These are phyloP conservation scores for Hypoxylon sp. DNA, from an alignment of 2,329 filamentous ascomycete species.

Conservation along the genomic window DNA sequence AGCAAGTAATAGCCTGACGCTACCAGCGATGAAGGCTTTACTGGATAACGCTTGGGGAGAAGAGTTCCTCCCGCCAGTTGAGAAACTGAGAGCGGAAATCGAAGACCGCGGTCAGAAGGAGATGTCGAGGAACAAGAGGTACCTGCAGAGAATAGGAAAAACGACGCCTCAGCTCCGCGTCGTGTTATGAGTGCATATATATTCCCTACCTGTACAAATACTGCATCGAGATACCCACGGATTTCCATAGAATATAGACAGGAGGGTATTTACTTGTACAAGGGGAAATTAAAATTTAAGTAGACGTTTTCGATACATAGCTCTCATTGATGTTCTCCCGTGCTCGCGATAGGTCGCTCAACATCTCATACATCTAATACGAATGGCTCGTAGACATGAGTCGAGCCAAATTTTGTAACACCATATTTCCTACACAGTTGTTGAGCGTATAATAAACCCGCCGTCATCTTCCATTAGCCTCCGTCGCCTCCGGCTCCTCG, in stretches of 20 bases:
- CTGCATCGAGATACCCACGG: constrained; percentile 29
- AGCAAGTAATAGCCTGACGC: constrained; percentile 50
- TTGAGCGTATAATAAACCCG: constrained; percentile 12
- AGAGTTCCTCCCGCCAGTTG: constrained; percentile 53
- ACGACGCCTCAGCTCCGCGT: constrained; percentile 22
- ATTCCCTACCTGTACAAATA: constrained; percentile 21
- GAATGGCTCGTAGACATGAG: constrained; percentile 17
- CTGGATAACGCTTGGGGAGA: constrained; percentile 58
- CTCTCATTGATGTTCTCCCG: constrained; percentile 43
- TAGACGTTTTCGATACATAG: constrained; percentile 34
- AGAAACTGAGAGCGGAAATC: constrained; percentile 50
- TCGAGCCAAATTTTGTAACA: constrained; percentile 24
- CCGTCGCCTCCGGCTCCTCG: constrained; percentile 37
- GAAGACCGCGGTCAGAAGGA: constrained; percentile 39
- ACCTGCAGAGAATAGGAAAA: constrained; percentile 34
- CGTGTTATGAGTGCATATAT: constrained; percentile 23
- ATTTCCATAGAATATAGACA: constrained; percentile 20
- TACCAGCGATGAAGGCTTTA: constrained; percentile 56
- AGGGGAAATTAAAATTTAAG: constrained; percentile 37
- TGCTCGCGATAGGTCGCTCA: constrained; percentile 39
- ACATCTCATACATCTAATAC: constrained; percentile 31
- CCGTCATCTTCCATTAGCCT: constrained; percentile 7
- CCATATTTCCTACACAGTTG: constrained; percentile 31
- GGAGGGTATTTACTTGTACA: constrained; percentile 9
- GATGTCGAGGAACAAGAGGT: constrained; percentile 31